Base-by-base conservation (phyloP, 2,329 filamentous ascomycete genomes). In the Arthrobotrys pseudoclavata region DNA sequence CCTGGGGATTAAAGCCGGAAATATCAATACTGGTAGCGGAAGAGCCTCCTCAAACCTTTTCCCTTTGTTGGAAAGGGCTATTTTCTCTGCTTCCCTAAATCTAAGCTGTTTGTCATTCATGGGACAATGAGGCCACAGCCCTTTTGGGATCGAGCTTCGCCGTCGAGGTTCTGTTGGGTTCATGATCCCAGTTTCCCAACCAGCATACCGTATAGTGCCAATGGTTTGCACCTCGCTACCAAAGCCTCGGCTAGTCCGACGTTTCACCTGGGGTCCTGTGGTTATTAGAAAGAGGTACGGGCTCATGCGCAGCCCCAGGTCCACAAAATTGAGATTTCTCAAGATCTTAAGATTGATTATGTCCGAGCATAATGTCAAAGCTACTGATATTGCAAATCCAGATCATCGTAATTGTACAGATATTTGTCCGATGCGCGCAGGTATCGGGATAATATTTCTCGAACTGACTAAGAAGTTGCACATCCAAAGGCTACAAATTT, bases 321-420 rank as follows among this genome's bases (percentile, higher is more conserved):
- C 24, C 37, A 48, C 42, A 47, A 69, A 37, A 55, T 53, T 55
- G 13, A 34, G 24, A 29, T 61, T 64, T 61, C 57, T 48, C 55
- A 45, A 45, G 50, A 22, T 7, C 20, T 24, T 63, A 13, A 50
- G 40, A 64, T 64, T 53, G 48, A 34, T 63, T 45, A 24, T 22
- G 40, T 45, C 64, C 24, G 40, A 60, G 13, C 5, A 12, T 12
- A 64, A 15, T 12, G 13, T 15, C 2, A 40, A 40, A 34, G 31
- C 31, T 9, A 40, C 37, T 22, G 10, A 1, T 47, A 20, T 9
- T 47, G 2, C 31, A 22, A n/a, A 57, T 57, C 45, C 29, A 40
- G 31, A 24, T 22, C 52, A 5, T 22, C n/a, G 52, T 55, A 9
- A 20, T 22, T 42, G 29, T 18, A 60, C 40, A 42, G 20, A 31